Evolutionary conservation across 495 filamentous ascomycete species (phyloP), one percentile per base, ranked within the genome.

Genomic region (Extremus antarcticus): DNA sequence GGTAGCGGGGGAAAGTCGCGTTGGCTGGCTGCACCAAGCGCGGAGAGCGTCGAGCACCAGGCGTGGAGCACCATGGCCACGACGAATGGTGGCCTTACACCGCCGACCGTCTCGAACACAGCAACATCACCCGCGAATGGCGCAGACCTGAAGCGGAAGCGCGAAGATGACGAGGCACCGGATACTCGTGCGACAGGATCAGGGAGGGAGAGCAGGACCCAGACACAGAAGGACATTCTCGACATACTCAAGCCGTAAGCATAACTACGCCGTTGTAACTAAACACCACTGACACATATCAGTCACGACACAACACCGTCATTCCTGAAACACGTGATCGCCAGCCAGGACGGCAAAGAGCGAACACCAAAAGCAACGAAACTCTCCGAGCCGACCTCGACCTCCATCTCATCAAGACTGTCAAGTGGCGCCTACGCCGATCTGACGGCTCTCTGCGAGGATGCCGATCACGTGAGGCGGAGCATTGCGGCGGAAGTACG

Each of bases 291-390:
- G 2, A 23, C 52, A 62, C 25, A 64, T 54, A 8, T 50, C 50
- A 69, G 67, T 53, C 57, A 63, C 49, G 69, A 72, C 55, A 68
- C 65, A 24, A 39, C 51, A 4, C 69, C 68, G 3, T 70, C 68
- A 2, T 66, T 70, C 50, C 60, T 72, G 2, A 41, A 62, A 17
- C 55, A 55, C 62, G 15, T 40, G 35, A n/a, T 64, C 55, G 20
- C 57, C 53, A 7, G 19, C 41, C 16, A 2, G 47, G 16, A 45
- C 13, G 54, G 59, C 8, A 58, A 58, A 39, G 65, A 69, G 52
- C 65, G 66, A 16, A 56, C 61, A 22, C 43, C 57, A n/a, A 72
- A 72, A 54, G 64, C 66, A 24, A 53, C 66, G 9, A 68, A 66
- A 39, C 43, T 70, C 9, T 59, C 65, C 8, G 51, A 60, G 7